phyloP scores from a whole-genome alignment of 2,329 filamentous ascomycete genomes.

The Chaetomium sp. region DNA sequence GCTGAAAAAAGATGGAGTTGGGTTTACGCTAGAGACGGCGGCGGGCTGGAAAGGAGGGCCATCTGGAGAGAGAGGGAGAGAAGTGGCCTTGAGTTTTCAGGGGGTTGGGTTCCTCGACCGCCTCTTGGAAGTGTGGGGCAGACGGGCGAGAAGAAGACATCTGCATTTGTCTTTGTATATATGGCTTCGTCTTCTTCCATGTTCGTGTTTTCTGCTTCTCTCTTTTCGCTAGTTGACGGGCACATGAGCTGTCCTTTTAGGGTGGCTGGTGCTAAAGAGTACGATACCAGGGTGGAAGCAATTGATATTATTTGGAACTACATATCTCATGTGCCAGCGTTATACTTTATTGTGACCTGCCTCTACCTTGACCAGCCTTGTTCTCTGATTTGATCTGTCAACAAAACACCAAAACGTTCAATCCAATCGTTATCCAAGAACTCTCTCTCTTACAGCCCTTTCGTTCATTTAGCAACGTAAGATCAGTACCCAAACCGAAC shows the following conservation, averaged over 20 bases:
- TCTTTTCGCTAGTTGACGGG: conserved; percentile 6
- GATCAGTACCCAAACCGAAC: background rate
- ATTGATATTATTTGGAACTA: conserved; percentile 1
- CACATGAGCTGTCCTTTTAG: background rate
- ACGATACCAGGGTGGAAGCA: conserved; percentile 6
- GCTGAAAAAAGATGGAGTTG: conserved; percentile 15
- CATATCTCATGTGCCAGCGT: background rate
- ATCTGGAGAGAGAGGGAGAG: background rate
- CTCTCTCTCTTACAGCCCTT: background rate
- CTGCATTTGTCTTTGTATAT: conserved; percentile 15
- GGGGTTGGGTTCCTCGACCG: background rate
- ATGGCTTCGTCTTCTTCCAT: conserved; percentile 3
- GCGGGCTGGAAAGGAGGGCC: background rate
- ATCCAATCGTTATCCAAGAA: background rate
- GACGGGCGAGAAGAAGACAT: conserved; percentile 13
- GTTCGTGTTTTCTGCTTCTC: background rate
- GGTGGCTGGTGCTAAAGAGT: conserved; percentile 7
- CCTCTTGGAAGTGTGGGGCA: background rate
- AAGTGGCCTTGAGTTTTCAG: background rate
- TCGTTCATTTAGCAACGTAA: background rate
- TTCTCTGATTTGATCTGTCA: background rate
- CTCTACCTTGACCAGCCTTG: background rate
- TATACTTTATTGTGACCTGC: background rate
- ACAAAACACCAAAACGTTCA: background rate
- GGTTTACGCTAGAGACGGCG: background rate